A percentile compares a stretch with the other conserved stretches of the same genome.
Conservation (phyloP, 768 basidiomycete genomes). For the Cystofilobasidium bisporidii region DNA sequence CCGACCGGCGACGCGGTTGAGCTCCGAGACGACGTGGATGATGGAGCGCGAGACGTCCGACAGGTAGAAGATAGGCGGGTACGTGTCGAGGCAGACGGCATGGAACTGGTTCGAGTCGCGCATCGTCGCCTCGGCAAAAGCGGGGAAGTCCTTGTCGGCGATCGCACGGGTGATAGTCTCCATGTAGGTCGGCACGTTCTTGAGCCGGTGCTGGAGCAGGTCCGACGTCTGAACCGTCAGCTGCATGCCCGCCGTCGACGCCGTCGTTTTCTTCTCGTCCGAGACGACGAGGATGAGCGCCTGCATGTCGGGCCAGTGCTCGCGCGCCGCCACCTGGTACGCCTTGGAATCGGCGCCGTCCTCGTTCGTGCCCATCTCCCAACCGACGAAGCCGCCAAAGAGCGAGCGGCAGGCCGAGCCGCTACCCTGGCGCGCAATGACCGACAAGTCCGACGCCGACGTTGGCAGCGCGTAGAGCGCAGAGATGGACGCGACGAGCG, state of each 20-base stretch:
- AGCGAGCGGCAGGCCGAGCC: constrained; percentile 97
- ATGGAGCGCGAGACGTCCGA: constrained; percentile 95
- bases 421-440: constrained; percentile 92
- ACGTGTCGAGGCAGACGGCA: constrained; percentile 90
- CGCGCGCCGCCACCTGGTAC: constrained; percentile 68
- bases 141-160: constrained; percentile 63
- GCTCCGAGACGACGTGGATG: constrained; percentile 79
- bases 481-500: constrained; percentile 80
- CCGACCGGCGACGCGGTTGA: constrained; percentile 63
- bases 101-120: constrained; percentile 98
- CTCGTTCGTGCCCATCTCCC: constrained; percentile 61
- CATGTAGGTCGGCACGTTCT: constrained; percentile 75
- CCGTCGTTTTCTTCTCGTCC: constrained; percentile 92
- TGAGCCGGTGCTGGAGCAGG: constrained; percentile 80
- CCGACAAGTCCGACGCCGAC: constrained; percentile 69
- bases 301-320: constrained; percentile 90
- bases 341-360: constrained; percentile 82
- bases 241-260: constrained; percentile 94
- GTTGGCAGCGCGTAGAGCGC: constrained; percentile 72
- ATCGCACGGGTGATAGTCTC: constrained; percentile 70
- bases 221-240: constrained; percentile 85
- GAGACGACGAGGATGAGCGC: constrained; percentile 95
- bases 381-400: constrained; percentile 93
- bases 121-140: constrained; percentile 89
- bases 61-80: constrained; percentile 98